Conservation (phyloP, 306 rosid species). For the Rosa lucieae region DNA sequence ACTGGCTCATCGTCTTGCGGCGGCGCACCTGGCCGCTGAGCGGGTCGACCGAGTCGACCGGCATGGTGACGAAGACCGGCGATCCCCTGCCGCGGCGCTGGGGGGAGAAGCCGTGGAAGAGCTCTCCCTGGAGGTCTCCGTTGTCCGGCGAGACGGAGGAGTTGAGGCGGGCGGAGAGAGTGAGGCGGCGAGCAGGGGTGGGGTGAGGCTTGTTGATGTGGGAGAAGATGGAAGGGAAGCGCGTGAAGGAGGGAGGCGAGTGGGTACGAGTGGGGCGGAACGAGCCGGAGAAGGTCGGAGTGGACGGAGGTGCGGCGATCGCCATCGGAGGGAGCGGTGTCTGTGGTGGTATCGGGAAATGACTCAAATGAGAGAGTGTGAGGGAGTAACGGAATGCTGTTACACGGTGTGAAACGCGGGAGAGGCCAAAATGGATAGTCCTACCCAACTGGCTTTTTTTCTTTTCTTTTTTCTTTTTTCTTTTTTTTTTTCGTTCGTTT, state of each 20-base stretch:
- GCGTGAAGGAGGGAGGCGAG: slow-evolving; percentile 27
- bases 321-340: slow-evolving; percentile 37
- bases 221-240: slow-evolving; percentile 39
- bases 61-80: slow-evolving; percentile 70
- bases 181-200: slow-evolving; percentile 8
- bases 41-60: slow-evolving; percentile 41
- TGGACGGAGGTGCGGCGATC: slow-evolving; percentile 54
- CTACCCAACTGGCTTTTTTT: background rate
- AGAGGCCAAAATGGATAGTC: background rate
- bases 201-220: slow-evolving; percentile 35
- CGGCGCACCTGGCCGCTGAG: slow-evolving; percentile 48
- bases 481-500: too few relatives aligned
- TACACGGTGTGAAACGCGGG: slow-evolving; percentile 5
- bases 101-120: slow-evolving; percentile 56
- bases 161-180: slow-evolving; percentile 52
- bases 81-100: slow-evolving; percentile 55
- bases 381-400: background rate
- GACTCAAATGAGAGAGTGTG: background rate
- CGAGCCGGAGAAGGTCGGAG: slow-evolving; percentile 55
- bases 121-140: slow-evolving; percentile 61
- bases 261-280: slow-evolving; percentile 43
- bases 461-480: background rate
- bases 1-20: slow-evolving; percentile 44
- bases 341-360: background rate
- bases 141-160: slow-evolving; percentile 55